Percentiles rank a stretch among this genome's conserved stretches.
These are phyloP conservation scores for Aegilops speltoides DNA, from an alignment of 176 grass and related monocot species.

Conservation along the genomic window DNA sequence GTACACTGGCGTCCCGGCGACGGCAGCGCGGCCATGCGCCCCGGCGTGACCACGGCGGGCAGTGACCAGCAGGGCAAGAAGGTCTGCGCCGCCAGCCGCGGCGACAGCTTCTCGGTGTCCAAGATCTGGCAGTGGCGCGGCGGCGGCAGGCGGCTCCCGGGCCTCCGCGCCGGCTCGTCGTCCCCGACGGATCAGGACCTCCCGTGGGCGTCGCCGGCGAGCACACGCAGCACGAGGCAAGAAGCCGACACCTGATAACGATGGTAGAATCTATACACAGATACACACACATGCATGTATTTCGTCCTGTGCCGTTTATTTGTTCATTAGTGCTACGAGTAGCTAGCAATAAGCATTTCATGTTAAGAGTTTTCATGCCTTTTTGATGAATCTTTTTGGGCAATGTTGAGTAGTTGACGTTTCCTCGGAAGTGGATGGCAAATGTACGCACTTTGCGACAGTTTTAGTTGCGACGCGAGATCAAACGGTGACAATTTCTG, in stretches of 20 bases:
- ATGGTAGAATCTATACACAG: neutral
- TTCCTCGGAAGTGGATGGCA: too few relatives aligned
- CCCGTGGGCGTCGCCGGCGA: slow-evolving; percentile 43
- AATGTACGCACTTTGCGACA: too few relatives aligned
- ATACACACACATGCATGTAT: neutral
- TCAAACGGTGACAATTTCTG: too few relatives aligned
- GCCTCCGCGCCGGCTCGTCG: slow-evolving; percentile 31
- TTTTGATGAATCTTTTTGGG: neutral
- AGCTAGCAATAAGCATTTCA: slow-evolving; percentile 35
- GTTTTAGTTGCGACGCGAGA: too few relatives aligned
- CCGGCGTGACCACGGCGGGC: neutral
- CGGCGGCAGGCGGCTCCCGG: slow-evolving; percentile 54
- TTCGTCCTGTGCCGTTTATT: neutral
- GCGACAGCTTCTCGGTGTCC: slow-evolving; percentile 94
- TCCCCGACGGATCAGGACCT: slow-evolving; percentile 34
- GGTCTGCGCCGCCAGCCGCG: slow-evolving; percentile 49
- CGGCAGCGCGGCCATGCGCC: slow-evolving; percentile 4
- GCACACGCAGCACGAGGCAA: slow-evolving; percentile 16
- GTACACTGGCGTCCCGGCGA: slow-evolving; percentile 35
- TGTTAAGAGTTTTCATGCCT: slow-evolving; percentile 24
- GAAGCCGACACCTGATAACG: slow-evolving; percentile 8
- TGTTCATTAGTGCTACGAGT: neutral
- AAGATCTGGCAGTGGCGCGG: slow-evolving; percentile 96
- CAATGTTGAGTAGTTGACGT: too few relatives aligned
- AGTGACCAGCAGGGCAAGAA: slow-evolving; percentile 49